Base-by-base conservation (phyloP, 2,329 filamentous ascomycete genomes). In the Fusarium graminum region DNA sequence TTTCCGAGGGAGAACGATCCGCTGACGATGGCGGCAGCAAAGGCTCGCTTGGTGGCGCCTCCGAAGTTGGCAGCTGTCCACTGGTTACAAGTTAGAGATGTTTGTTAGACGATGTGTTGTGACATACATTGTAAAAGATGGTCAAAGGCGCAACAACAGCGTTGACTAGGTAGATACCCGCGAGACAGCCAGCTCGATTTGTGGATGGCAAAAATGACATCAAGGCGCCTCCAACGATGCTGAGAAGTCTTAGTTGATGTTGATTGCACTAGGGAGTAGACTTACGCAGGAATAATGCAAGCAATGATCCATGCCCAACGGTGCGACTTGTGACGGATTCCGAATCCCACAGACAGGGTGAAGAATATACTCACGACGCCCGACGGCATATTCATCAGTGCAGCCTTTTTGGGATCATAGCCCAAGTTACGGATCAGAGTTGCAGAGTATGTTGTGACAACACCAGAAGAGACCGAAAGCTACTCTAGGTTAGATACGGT, bases 331-430 rank as follows among this genome's bases (percentile, higher is more conserved):
- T 75, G 76, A 17, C 83, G 81, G 49, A 85, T 80, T 10, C 80
- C 81, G 39, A 76, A 80, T 6, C 83, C 80, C 39, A 85, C 81
- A 22, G 83, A 66, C 1, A 86, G 71, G 1, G 82, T 83, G 59
- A 83, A 82, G 67, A 82, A 79, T 57, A 87, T 86, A 74, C 80
- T 84, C 51, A 86, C 79, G 2, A 77, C 77, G 11, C 84, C 83
- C 2, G 82, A 84, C 2, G 84, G 84, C 77, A 83, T 86, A 70
- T 85, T 86, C 72, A 86, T 81, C 7, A 87, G 75, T 4, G 84
- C 83, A 5, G 83, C 76, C 30, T 77, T 71, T 65, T 80, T 80
- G 3, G 81, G 70, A 6, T 71, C 71, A 62, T 82, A 86, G 13
- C 81, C 80, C 34, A 86, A 76, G 55, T 79, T 80, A 28, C 74